A percentile compares a stretch with the other conserved stretches of the same genome.
These are phyloP conservation scores for Penicillium expansum DNA, from an alignment of 2,329 filamentous ascomycete species.

Conservation along the genomic window DNA sequence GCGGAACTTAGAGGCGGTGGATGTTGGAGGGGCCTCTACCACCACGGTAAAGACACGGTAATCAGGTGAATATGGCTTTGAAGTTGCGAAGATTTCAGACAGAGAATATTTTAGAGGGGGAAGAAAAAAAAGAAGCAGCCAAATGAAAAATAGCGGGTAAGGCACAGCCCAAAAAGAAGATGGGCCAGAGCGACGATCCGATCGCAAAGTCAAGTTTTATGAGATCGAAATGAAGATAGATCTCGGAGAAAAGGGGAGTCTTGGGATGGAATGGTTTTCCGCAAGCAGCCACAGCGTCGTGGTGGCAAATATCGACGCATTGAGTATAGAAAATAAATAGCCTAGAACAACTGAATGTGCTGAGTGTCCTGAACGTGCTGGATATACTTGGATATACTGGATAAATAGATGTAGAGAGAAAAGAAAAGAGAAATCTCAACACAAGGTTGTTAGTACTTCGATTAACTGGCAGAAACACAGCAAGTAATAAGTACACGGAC, in stretches of 20 bases:
- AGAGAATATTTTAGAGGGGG: background rate
- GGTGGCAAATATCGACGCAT: conserved; percentile 23
- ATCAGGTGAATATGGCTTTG: background rate
- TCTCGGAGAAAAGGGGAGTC: background rate
- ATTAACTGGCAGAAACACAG: background rate
- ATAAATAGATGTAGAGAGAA: background rate
- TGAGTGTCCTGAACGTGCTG: too few relatives aligned
- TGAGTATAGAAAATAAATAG: conserved; percentile 9
- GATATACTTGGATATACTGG: background rate
- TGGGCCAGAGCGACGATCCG: background rate
- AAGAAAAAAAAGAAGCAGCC: background rate
- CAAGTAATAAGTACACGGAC: background rate
- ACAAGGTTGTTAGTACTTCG: background rate
- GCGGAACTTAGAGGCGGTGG: conserved; percentile 15
- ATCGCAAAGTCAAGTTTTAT: background rate
- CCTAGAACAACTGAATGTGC: background rate
- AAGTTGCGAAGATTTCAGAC: background rate
- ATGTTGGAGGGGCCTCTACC: conserved; percentile 11
- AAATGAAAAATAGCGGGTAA: background rate
- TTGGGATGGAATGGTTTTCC: conserved; percentile 12
- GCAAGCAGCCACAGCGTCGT: conserved; percentile 22
- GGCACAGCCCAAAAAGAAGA: background rate
- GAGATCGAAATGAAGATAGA: background rate
- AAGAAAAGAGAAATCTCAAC: background rate
- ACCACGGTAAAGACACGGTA: background rate